Conservation (phyloP, 257 asterid species). For the Primulina huaijiensis region DNA sequence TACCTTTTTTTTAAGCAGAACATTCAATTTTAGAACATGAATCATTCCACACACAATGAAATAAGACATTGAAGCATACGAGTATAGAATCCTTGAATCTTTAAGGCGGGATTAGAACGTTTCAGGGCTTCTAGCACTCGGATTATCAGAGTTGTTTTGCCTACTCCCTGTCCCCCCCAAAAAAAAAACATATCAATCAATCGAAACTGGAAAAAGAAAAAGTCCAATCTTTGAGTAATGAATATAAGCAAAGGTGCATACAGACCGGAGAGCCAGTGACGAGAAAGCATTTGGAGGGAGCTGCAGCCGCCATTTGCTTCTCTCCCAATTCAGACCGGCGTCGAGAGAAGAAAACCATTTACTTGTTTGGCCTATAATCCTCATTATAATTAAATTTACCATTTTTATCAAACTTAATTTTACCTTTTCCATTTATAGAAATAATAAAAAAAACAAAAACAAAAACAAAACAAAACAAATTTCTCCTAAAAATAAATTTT, state of each 20-base stretch:
- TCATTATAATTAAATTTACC: too few species aligned
- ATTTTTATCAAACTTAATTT: too few species aligned
- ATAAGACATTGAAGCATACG: conserved; percentile 38
- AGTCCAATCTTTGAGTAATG: neutral
- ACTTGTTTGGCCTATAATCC: too few species aligned
- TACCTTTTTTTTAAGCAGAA: neutral
- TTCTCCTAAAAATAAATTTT: too few species aligned
- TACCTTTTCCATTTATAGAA: too few species aligned
- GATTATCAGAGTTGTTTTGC: conserved; percentile 71
- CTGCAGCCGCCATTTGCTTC: conserved; percentile 38
- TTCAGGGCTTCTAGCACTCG: conserved; percentile 65
- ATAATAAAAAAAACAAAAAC: too few species aligned
- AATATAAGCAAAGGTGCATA: neutral
- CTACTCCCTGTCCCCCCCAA: conserved; percentile 55
- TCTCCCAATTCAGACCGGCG: neutral
- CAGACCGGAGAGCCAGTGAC: conserved; percentile 71
- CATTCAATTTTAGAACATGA: neutral
- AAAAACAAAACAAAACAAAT: too few species aligned
- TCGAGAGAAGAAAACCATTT: too few species aligned
- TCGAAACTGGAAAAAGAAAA: neutral
- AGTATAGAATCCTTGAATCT: conserved; percentile 79
- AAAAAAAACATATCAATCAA: neutral
- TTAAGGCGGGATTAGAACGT: conserved; percentile 53
- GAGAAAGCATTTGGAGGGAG: conserved; percentile 62
- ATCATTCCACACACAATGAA: neutral